A percentile compares a stretch with the other conserved stretches of the same genome.
phyloP scores from a whole-genome alignment of 1,284 basidiomycete genomes.

The Exobasidium rhododendri region DNA sequence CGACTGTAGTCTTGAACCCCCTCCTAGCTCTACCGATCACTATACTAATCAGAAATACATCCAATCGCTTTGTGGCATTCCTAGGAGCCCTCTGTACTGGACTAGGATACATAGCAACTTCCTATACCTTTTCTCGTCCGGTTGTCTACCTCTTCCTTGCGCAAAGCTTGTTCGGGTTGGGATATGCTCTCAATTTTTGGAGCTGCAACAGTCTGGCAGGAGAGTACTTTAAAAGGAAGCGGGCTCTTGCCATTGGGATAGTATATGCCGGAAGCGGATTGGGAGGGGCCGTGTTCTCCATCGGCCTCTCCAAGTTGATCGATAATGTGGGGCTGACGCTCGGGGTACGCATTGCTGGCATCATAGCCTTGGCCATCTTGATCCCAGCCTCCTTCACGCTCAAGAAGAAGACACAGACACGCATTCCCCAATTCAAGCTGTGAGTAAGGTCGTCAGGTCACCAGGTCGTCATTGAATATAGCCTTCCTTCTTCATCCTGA shows the following conservation, averaged over 20 bases:
- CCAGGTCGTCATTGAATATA: neutral
- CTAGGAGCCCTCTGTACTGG: conserved; percentile 37
- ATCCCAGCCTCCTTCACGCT: conserved; percentile 22
- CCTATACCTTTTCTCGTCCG: conserved; percentile 23
- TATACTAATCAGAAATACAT: conserved; percentile 38
- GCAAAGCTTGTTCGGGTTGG: conserved; percentile 23
- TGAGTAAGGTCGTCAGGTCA: neutral
- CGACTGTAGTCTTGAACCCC: conserved; percentile 41
- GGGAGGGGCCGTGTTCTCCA: conserved; percentile 50
- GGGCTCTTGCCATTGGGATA: conserved; percentile 52
- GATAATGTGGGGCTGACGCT: conserved; percentile 37
- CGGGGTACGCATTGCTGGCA: conserved; percentile 37
- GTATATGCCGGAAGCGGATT: conserved; percentile 52
- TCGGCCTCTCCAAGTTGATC: conserved; percentile 36
- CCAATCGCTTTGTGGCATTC: conserved; percentile 35
- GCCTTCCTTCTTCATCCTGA: neutral
- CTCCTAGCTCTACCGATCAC: conserved; percentile 49
- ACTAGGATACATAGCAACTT: conserved; percentile 42
- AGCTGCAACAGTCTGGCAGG: conserved; percentile 31
- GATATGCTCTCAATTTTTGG: conserved; percentile 31
- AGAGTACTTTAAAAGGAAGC: conserved; percentile 47
- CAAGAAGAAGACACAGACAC: conserved; percentile 14
- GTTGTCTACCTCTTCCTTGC: conserved; percentile 22
- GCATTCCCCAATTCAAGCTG: conserved; percentile 1
- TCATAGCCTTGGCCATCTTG: conserved; percentile 22